Evolutionary conservation across 495 filamentous ascomycete species (phyloP).

Genomic region (Neurospora sp.): DNA sequence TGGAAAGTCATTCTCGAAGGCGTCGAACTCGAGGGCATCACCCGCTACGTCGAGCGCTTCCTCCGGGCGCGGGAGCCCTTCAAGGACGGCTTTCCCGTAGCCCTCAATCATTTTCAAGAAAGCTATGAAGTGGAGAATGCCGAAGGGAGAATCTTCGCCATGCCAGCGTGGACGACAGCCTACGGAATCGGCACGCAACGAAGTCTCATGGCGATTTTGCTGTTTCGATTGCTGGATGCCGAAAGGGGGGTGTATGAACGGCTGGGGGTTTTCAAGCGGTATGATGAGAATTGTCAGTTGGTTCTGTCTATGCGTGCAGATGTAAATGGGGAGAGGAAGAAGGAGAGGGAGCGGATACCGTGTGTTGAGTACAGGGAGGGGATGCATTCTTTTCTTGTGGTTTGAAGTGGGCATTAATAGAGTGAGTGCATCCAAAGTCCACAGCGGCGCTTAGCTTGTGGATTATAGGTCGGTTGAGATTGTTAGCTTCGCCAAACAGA

Average conservation of each 20-base stretch:
- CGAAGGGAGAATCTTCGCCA: neutral
- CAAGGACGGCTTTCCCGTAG: neutral
- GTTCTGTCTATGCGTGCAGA: neutral
- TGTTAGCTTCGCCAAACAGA: no score
- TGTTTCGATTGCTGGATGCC: neutral
- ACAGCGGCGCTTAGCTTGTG: neutral
- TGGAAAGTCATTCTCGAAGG: neutral
- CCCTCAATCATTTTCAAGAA: neutral
- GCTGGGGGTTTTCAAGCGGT: neutral
- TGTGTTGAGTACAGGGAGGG: neutral
- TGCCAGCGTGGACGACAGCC: neutral
- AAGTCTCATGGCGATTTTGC: neutral
- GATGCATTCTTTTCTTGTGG: neutral
- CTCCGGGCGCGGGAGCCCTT: neutral
- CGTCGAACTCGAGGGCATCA: neutral
- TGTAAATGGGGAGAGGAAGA: neutral
- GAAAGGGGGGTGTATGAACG: neutral
- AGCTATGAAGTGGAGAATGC: neutral
- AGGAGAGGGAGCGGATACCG: neutral
- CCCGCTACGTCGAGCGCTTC: neutral
- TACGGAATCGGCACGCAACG: neutral
- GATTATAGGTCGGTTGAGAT: neutral
- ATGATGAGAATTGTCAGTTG: neutral
- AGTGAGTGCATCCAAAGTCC: neutral
- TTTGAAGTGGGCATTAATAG: neutral